phyloP scores from a whole-genome alignment of 73 alveolate species.

The Paramecium sonneborni region DNA sequence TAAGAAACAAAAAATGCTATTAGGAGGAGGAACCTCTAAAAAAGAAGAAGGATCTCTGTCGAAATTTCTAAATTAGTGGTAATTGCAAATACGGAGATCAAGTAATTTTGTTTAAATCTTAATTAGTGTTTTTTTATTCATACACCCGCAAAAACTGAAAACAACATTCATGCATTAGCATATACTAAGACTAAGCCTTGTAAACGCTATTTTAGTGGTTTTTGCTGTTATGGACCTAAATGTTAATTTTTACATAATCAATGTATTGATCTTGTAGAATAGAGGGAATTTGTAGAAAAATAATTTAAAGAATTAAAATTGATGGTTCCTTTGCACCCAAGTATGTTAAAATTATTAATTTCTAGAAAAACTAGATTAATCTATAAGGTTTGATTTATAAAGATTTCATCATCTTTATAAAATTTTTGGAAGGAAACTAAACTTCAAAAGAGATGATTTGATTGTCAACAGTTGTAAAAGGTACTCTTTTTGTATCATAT shows the following conservation, averaged over 20 bases:
- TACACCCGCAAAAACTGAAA: slow-evolving; percentile 11
- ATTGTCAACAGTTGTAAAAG: not conserved
- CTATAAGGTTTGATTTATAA: not conserved
- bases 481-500: not conserved
- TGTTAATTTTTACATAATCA: not conserved
- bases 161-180: not conserved
- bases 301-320: not conserved
- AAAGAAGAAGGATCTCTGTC: slow-evolving; percentile 17
- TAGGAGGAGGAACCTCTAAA: not conserved
- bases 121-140: not conserved
- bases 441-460: slow-evolving; percentile 54
- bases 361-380: slow-evolving; percentile 4
- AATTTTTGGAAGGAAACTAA: slow-evolving; percentile 34
- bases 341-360: not conserved
- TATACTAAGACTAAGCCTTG: not conserved
- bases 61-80: not conserved
- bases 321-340: slow-evolving; percentile 17
- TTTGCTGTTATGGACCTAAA: slow-evolving; percentile 7
- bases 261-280: slow-evolving; percentile 10
- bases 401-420: slow-evolving; percentile 43
- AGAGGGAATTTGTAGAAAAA: not conserved
- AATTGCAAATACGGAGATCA: not conserved
- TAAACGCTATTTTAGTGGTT: not conserved
- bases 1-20: not conserved
- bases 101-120: slow-evolving; percentile 27